A percentile compares a stretch with the other conserved stretches of the same genome.
These are phyloP conservation scores for Penicillium digitatum DNA, from an alignment of 2,329 filamentous ascomycete species.

Conservation along the genomic window DNA sequence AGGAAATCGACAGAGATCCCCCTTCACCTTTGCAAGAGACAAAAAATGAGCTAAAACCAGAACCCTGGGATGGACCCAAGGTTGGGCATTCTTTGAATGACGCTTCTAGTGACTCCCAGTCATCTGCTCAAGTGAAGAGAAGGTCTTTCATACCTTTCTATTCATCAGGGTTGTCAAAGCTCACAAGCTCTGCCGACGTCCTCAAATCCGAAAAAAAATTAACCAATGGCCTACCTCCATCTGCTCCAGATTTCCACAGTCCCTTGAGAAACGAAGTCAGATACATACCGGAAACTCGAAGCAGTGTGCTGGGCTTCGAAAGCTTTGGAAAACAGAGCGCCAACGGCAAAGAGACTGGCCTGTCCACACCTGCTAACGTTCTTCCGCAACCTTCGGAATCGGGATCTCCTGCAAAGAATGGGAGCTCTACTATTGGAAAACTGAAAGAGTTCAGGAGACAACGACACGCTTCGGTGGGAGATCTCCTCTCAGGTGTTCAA, in stretches of 20 bases:
- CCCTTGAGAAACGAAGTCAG: conserved; percentile 26
- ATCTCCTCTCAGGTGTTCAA: conserved; percentile 19
- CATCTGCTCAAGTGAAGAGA: not conserved
- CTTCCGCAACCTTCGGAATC: conserved; percentile 6
- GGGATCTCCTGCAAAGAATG: conserved; percentile 10
- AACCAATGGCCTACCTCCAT: conserved; percentile 18
- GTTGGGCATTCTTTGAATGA: conserved; percentile 1
- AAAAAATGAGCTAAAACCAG: not conserved
- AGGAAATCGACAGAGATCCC: conserved; percentile 5
- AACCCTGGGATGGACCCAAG: not conserved
- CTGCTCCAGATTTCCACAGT: conserved; percentile 18
- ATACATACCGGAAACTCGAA: conserved; percentile 22
- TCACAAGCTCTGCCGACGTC: conserved; percentile 13
- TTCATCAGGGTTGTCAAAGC: not conserved
- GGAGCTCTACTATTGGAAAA: conserved; percentile 26
- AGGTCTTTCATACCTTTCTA: conserved; percentile 2
- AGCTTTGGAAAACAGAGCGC: conserved; percentile 21
- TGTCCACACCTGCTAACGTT: conserved; percentile 20
- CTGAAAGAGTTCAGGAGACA: conserved; percentile 28
- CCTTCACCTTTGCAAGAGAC: conserved; percentile 20
- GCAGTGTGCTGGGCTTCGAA: conserved; percentile 25
- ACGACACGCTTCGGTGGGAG: conserved; percentile 26
- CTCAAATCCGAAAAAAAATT: conserved; percentile 22
- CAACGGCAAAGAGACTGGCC: conserved; percentile 17
- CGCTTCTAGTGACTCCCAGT: not conserved